Conservation (phyloP, 1,284 basidiomycete species). For the Irpex sp. region DNA sequence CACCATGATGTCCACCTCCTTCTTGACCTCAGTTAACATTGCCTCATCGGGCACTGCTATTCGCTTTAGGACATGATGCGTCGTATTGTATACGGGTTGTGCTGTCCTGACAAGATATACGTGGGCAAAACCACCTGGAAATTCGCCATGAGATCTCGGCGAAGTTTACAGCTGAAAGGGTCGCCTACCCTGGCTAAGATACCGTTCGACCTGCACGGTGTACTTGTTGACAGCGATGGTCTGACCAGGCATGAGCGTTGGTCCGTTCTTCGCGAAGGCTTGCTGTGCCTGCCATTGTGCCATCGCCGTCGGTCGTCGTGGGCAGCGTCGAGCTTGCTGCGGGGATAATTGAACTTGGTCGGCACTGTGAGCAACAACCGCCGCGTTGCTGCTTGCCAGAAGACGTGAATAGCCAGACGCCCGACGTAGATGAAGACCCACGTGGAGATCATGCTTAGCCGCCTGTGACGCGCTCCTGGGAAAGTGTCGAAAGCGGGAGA, state of each 20-base stretch:
- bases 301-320: conserved; percentile 18
- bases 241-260: conserved; percentile 77
- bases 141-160: conserved; percentile 16
- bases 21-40: conserved; percentile 92
- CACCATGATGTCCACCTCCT: conserved; percentile 99
- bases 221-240: conserved; percentile 89
- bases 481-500: conserved; percentile 9
- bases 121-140: conserved; percentile 93
- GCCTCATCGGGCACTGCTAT: conserved; percentile 91
- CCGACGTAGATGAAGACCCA: background rate
- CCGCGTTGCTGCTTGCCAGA: conserved; percentile 9
- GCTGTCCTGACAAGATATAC: conserved; percentile 94
- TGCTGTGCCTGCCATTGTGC: conserved; percentile 34
- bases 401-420: conserved; percentile 6
- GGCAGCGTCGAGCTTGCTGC: conserved; percentile 11
- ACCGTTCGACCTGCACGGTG: conserved; percentile 83
- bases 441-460: background rate
- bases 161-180: conserved; percentile 8
- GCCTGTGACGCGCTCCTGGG: conserved; percentile 5
- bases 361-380: conserved; percentile 4
- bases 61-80: conserved; percentile 96
- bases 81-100: conserved; percentile 82
- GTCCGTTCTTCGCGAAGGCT: conserved; percentile 42
- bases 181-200: conserved; percentile 84
- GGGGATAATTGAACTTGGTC: background rate